These are phyloP conservation scores for Neurospora sp. DNA, from an alignment of 495 filamentous ascomycete species.

Conservation along the genomic window DNA sequence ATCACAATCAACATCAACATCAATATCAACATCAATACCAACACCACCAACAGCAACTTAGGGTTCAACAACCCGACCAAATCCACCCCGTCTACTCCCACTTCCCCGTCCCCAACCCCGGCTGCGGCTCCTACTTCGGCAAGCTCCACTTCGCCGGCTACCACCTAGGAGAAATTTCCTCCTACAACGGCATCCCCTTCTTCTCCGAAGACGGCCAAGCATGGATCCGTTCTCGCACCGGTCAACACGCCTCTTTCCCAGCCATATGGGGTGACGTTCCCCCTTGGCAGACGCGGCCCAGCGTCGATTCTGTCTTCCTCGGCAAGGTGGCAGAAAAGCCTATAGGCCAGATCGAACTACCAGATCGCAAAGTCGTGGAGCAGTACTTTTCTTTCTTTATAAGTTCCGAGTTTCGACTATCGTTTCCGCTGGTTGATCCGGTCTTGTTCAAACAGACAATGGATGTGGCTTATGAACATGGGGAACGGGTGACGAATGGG, in stretches of 20 bases:
- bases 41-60: background rate
- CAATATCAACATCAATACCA: background rate
- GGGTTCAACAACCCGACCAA: background rate
- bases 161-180: constrained; percentile 35
- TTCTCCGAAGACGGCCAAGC: constrained; percentile 34
- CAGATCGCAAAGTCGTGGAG: constrained; percentile 5
- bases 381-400: constrained; percentile 10
- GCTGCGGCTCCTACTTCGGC: constrained; percentile 7
- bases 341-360: constrained; percentile 3
- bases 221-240: constrained; percentile 39
- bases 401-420: constrained; percentile 22
- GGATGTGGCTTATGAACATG: constrained; percentile 24
- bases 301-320: background rate
- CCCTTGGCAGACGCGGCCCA: constrained; percentile 7
- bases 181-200: constrained; percentile 37
- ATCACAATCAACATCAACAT: background rate
- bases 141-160: constrained; percentile 41
- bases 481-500: background rate
- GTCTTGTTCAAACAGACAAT: constrained; percentile 34
- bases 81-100: background rate
- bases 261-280: constrained; percentile 23
- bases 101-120: background rate
- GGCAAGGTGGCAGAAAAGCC: background rate
- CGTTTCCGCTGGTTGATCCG: constrained; percentile 35
- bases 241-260: constrained; percentile 29